Evolutionary conservation across 768 basidiomycete genomes (phyloP).

Genomic region (Gloeopeniophorella convolvens): DNA sequence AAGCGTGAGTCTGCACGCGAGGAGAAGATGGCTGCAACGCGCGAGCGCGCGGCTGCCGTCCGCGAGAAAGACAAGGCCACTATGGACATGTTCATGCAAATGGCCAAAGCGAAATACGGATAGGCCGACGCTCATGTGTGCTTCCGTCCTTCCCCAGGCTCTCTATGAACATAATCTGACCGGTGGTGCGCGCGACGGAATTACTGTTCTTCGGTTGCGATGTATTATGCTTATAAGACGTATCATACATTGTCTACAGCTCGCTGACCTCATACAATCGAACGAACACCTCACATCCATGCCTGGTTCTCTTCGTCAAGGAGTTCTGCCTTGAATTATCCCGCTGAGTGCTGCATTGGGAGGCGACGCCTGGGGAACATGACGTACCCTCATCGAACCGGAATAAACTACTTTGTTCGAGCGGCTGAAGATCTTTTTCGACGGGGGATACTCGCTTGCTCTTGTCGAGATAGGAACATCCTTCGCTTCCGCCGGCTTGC

Average conservation of each 20-base stretch:
- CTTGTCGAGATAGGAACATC: too few species aligned
- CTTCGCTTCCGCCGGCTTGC: too few species aligned
- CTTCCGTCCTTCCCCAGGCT: too few species aligned
- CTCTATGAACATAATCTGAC: not conserved
- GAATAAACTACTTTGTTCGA: too few species aligned
- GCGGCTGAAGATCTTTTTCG: not conserved
- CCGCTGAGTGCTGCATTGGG: too few species aligned
- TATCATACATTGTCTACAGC: too few species aligned
- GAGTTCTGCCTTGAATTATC: slow-evolving; percentile 21
- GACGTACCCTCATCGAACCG: too few species aligned
- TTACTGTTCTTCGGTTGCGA: too few species aligned
- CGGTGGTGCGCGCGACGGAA: too few species aligned
- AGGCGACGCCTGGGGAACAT: too few species aligned
- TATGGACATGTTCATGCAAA: slow-evolving; percentile 93
- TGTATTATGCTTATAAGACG: too few species aligned
- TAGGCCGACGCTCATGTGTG: slow-evolving; percentile 34
- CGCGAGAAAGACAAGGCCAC: slow-evolving; percentile 84
- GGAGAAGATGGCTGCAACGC: slow-evolving; percentile 43
- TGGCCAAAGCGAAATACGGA: slow-evolving; percentile 86
- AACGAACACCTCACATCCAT: slow-evolving; percentile 16
- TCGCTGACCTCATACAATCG: not conserved
- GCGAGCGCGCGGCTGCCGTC: slow-evolving; percentile 57
- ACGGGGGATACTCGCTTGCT: not conserved
- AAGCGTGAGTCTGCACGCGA: slow-evolving; percentile 37
- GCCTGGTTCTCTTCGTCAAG: slow-evolving; percentile 22